Percentiles rank a stretch among this genome's conserved stretches.
These are phyloP conservation scores for Coemansia sp. DNA, from an alignment of 192 early-diverging fungal genomes.

Conservation along the genomic window DNA sequence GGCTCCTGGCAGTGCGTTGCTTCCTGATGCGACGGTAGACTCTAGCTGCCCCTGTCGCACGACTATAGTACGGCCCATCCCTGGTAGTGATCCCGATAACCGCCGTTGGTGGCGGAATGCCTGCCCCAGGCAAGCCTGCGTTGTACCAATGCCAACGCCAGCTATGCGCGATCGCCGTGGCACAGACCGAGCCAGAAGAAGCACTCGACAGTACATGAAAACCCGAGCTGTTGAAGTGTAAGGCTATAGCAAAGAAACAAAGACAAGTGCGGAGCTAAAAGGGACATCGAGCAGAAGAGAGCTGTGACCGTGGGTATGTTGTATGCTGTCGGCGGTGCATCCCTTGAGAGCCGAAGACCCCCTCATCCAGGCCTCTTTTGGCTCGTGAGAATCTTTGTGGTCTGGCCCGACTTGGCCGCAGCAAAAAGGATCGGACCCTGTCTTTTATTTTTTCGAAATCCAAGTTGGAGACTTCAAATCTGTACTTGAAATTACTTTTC, in stretches of 20 bases:
- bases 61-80: not conserved
- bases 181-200: not conserved
- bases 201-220: slow-evolving; percentile 1
- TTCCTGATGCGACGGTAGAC: not conserved
- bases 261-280: not conserved
- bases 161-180: slow-evolving; percentile 1
- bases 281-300: not conserved
- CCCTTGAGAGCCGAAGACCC: not conserved
- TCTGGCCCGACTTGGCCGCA: not conserved
- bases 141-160: not conserved
- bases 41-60: slow-evolving; percentile 7
- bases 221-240: not conserved
- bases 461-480: not conserved
- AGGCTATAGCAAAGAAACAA: not conserved
- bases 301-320: not conserved
- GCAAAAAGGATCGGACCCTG: not conserved
- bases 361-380: not conserved
- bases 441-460: not conserved
- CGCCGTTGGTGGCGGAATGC: not conserved
- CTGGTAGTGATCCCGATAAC: not conserved
- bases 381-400: not conserved
- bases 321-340: not conserved
- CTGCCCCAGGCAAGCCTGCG: not conserved
- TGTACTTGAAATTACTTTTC: not conserved
- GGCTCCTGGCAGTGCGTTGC: not conserved